Percentiles rank a stretch among this genome's conserved stretches.
phyloP scores from a whole-genome alignment of 768 basidiomycete species.

The Hypsizygus marmoreus region DNA sequence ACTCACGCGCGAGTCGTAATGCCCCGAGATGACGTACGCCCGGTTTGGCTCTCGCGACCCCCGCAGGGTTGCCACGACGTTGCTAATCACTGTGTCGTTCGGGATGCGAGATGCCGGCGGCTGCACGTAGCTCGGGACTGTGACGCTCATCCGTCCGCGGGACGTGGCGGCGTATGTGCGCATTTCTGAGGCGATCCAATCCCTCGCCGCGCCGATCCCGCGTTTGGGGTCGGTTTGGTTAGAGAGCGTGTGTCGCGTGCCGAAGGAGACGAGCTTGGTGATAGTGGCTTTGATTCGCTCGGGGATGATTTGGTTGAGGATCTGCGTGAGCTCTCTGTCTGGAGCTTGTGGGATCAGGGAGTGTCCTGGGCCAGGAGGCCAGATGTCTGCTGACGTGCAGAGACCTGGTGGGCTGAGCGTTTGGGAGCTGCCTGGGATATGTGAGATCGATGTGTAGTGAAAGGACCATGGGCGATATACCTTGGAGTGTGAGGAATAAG shows the following conservation, averaged over 20 bases:
- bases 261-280: conserved; percentile 54
- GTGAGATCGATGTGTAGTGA: too few relatives aligned
- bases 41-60: conserved; percentile 51
- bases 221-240: conserved; percentile 54
- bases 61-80: conserved; percentile 51
- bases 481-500: too few relatives aligned
- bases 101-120: conserved; percentile 35
- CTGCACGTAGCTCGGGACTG: conserved; percentile 49
- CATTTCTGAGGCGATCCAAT: conserved; percentile 56
- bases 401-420: neutral
- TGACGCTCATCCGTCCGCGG: conserved; percentile 43
- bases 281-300: conserved; percentile 48
- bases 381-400: conserved; percentile 19
- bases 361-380: conserved; percentile 54
- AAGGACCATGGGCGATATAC: too few relatives aligned
- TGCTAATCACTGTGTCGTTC: conserved; percentile 47
- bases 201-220: conserved; percentile 57
- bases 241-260: conserved; percentile 54
- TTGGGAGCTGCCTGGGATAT: too few relatives aligned
- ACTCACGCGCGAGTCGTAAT: conserved; percentile 54
- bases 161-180: conserved; percentile 38
- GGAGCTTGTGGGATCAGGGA: conserved; percentile 44
- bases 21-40: conserved; percentile 54
- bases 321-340: conserved; percentile 41
- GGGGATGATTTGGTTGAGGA: conserved; percentile 48